A percentile compares a stretch with the other conserved stretches of the same genome.
Conservation (phyloP, 1,139 yeast species). For the Geotrichum aggregatum region DNA sequence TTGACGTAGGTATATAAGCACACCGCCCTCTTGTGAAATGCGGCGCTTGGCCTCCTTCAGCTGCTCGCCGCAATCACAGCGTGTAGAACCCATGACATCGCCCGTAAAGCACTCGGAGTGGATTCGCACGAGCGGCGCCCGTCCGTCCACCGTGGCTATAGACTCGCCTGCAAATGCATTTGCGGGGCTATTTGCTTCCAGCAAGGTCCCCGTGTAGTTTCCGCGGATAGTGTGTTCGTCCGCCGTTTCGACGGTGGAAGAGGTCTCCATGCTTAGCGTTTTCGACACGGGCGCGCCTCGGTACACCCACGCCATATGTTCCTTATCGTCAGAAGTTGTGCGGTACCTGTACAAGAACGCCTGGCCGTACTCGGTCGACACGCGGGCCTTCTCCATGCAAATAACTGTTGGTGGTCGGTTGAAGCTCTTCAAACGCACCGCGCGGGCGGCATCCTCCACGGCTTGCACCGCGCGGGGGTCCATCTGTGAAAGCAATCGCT, state of each 20-base stretch:
- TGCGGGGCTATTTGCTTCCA: slow-evolving; percentile 44
- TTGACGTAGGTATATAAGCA: slow-evolving; percentile 91
- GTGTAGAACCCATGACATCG: slow-evolving; percentile 97
- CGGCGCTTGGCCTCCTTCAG: slow-evolving; percentile 94
- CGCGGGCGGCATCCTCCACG: slow-evolving; percentile 13
- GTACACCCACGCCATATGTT: slow-evolving; percentile 94
- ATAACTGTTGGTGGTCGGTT: slow-evolving; percentile 61
- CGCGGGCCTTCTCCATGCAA: slow-evolving; percentile 88
- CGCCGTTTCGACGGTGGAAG: slow-evolving; percentile 69
- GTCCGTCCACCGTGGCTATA: background rate
- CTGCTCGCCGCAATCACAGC: slow-evolving; percentile 99
- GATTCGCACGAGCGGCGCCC: slow-evolving; percentile 62
- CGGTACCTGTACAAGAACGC: slow-evolving; percentile 85
- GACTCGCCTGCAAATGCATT: background rate
- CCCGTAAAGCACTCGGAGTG: slow-evolving; percentile 99
- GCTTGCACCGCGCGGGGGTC: no score
- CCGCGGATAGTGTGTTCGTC: slow-evolving; percentile 95
- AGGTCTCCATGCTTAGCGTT: slow-evolving; percentile 60
- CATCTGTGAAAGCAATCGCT: slow-evolving; percentile 12
- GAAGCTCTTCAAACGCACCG: slow-evolving; percentile 25
- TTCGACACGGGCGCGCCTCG: slow-evolving; percentile 85
- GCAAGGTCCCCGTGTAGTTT: slow-evolving; percentile 83
- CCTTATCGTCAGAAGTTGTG: slow-evolving; percentile 82
- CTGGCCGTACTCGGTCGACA: slow-evolving; percentile 88
- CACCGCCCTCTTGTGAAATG: slow-evolving; percentile 87